Base-by-base conservation (phyloP, 768 basidiomycete genomes). In the Hydnomerulius pinastri region DNA sequence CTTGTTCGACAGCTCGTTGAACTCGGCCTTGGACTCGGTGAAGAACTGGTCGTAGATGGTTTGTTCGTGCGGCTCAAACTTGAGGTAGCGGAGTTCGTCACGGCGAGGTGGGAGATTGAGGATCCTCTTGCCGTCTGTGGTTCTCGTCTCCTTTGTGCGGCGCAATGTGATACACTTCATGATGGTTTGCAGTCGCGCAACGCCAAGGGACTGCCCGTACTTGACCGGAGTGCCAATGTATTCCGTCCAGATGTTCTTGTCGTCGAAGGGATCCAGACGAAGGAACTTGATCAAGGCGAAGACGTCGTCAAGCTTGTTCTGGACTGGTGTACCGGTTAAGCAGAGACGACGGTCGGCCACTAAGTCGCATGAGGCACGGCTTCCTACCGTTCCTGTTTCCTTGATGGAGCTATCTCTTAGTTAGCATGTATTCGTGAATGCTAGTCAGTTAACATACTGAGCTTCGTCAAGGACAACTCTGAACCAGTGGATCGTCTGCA, bases 291-390 rank as follows among this genome's bases (percentile, higher is more conserved):
- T 85, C 51, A 99, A 77, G 4, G 97, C 97, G 69, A 88, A 98
- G 43, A 99, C 88, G 64, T 99, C 97, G 71, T 98, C 97, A 45
- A 98, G 82, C 70, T 96, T 97, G 77, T 99, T 99, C 73, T 99
- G 97, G 30, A 99, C 93, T 1, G 97, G 97, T 7, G 97, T 99
- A 48, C 97, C 97, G n/a, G 95, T 95, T 33, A 99, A 76, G 68
- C 92, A 95, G 36, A 98, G 75, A 13, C 97, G 85, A 45, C 97
- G 85, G 64, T 98, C 92, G 13, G 97, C 92, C 69, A 88, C 81
- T 42, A 99, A 80, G 67, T 97, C 94, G 69, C 97, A 98, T 11
- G 90, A 94, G 6, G 97, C 97, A 48, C 92, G 85, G 55, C 94
- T 93, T 37, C 89, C 95, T 36, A 98, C 92, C 1, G 97, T 99